Conservation (phyloP, 73 alveolate species). For the Paramecium sexaurelia region DNA sequence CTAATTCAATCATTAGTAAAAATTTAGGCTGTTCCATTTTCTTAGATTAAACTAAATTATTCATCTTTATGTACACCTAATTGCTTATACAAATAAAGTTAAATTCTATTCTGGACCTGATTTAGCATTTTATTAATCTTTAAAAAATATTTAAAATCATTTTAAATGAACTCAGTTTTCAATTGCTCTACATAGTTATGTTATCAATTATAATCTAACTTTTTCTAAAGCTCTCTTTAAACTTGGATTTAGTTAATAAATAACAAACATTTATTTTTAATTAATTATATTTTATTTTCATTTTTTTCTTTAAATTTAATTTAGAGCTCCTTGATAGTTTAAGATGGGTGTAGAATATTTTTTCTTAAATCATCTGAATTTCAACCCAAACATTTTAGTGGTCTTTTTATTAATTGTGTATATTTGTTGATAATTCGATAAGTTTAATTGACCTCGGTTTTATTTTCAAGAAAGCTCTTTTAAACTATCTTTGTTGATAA, state of each 20-base stretch:
- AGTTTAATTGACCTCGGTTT: background rate
- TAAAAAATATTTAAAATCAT: no score
- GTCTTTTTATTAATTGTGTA: background rate
- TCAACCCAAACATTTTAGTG: background rate
- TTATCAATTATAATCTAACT: no score
- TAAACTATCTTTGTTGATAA: background rate
- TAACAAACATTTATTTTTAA: background rate
- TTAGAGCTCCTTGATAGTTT: background rate
- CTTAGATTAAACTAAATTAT: background rate
- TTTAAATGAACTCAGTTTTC: background rate
- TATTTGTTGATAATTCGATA: background rate
- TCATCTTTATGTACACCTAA: background rate
- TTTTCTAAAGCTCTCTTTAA: background rate
- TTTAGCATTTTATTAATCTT: no score
- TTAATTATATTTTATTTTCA: background rate
- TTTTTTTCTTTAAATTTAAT: background rate
- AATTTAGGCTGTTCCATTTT: background rate
- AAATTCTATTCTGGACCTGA: background rate
- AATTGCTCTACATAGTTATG: no score
- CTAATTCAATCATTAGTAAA: background rate
- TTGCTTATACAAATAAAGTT: background rate
- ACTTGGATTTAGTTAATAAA: background rate
- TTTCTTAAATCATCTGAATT: background rate
- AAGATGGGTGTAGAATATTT: background rate
- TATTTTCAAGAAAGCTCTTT: conserved; percentile 18